A percentile compares a stretch with the other conserved stretches of the same genome.
Evolutionary conservation across 768 basidiomycete species (phyloP).

Genomic region (Infundibulicybe gibba): DNA sequence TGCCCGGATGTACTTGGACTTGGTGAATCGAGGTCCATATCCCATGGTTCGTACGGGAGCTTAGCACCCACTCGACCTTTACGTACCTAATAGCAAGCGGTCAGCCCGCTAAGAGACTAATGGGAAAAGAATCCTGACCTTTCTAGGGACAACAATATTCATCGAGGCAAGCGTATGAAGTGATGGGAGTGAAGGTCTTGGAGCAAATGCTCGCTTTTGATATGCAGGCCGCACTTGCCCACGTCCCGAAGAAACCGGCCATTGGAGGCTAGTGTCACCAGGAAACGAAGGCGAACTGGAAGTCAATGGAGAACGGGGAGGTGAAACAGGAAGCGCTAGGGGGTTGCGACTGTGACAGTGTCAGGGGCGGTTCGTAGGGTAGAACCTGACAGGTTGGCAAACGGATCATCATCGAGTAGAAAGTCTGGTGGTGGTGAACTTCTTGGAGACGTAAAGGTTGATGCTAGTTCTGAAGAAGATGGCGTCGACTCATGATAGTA

Average conservation of each 20-base stretch:
- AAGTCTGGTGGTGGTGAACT: constrained; percentile 36
- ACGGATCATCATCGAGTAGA: constrained; percentile 71
- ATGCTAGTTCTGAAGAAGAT: constrained; percentile 7
- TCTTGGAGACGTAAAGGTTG: constrained; percentile 15
- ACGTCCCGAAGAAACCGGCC: constrained; percentile 12
- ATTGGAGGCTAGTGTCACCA: constrained; percentile 4
- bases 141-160: constrained; percentile 41
- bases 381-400: constrained; percentile 51
- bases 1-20: constrained; percentile 6
- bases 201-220: constrained; percentile 43
- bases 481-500: constrained; percentile 5
- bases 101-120: too few species aligned
- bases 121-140: constrained; percentile 27
- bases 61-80: constrained; percentile 50
- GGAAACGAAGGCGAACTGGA: constrained; percentile 12
- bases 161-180: constrained; percentile 45
- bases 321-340: constrained; percentile 12
- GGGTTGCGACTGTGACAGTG: constrained; percentile 7
- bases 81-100: constrained; percentile 32
- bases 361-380: constrained; percentile 7
- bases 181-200: constrained; percentile 50
- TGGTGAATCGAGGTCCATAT: constrained; percentile 22
- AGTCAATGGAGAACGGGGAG: constrained; percentile 23
- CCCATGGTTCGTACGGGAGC: constrained; percentile 55
- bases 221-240: constrained; percentile 32